Conservation (phyloP, 2,329 filamentous ascomycete species). For the Colletotrichum godetiae region DNA sequence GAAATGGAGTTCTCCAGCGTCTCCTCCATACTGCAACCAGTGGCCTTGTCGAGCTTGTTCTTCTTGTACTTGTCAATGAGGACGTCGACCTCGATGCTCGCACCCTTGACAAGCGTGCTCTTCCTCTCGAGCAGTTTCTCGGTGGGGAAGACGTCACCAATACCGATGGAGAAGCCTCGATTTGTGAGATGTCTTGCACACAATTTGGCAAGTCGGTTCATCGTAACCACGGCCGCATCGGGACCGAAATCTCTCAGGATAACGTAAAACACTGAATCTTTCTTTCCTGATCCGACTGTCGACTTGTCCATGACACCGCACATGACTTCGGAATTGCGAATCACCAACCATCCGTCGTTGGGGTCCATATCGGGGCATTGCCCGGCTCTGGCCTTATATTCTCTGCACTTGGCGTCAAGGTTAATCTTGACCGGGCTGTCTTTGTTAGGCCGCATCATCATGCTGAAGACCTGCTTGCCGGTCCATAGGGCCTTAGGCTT, state of each 20-base stretch:
- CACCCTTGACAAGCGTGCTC: slow-evolving; percentile 77
- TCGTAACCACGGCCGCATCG: slow-evolving; percentile 86
- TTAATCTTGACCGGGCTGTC: slow-evolving; percentile 87
- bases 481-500: slow-evolving; percentile 94
- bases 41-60: slow-evolving; percentile 84
- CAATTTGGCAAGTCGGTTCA: slow-evolving; percentile 93
- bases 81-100: slow-evolving; percentile 85
- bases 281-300: slow-evolving; percentile 96
- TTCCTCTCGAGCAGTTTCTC: slow-evolving; percentile 78
- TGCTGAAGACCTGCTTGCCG: slow-evolving; percentile 94
- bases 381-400: slow-evolving; percentile 74
- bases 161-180: slow-evolving; percentile 94
- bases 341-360: slow-evolving; percentile 90
- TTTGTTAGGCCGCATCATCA: slow-evolving; percentile 90
- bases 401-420: slow-evolving; percentile 90
- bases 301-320: slow-evolving; percentile 98
- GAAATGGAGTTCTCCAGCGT: slow-evolving; percentile 93
- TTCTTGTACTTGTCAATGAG: slow-evolving; percentile 84
- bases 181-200: slow-evolving; percentile 91
- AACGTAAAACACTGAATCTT: slow-evolving; percentile 97
- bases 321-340: slow-evolving; percentile 97
- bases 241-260: slow-evolving; percentile 95
- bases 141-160: slow-evolving; percentile 92
- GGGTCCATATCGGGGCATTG: slow-evolving; percentile 78
- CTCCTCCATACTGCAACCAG: slow-evolving; percentile 91